Percentiles rank a stretch among this genome's conserved stretches.
Evolutionary conservation across 306 rosid genomes (phyloP).

Genomic region (Rosa multiflora): DNA sequence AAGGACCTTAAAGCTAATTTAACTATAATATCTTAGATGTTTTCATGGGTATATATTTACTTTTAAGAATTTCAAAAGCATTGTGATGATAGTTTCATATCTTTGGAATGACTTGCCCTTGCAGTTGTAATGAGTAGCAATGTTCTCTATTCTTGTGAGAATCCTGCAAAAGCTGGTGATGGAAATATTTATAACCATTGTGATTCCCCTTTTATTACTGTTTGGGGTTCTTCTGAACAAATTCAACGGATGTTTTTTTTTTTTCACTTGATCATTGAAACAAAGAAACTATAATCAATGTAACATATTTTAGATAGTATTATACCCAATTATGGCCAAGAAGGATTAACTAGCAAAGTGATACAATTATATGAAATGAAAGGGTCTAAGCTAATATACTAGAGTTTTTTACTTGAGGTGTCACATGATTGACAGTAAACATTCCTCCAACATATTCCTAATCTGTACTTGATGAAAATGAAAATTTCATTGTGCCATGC

Average conservation of each 20-base stretch:
- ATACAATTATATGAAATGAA: not conserved
- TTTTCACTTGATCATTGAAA: not conserved
- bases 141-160: not conserved
- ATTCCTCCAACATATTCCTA: conserved; percentile 19
- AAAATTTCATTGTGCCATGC: conserved; percentile 7
- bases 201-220: not conserved
- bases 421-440: conserved; percentile 19
- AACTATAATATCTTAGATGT: not conserved
- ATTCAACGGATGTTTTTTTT: not conserved
- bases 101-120: conserved; percentile 1
- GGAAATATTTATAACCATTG: not conserved
- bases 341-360: not conserved
- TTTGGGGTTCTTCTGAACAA: not conserved
- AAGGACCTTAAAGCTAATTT: not conserved
- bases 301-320: not conserved
- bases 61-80: not conserved
- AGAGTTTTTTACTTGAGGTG: not conserved
- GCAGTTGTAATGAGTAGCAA: not conserved
- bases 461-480: conserved; percentile 2
- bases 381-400: not conserved
- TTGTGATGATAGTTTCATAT: not conserved
- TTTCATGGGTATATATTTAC: not conserved
- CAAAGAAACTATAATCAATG: not conserved
- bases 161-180: conserved; percentile 4
- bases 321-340: not conserved